Percentiles rank a stretch among this genome's conserved stretches.
phyloP scores from a whole-genome alignment of 495 filamentous ascomycete species.

The Bathelium albidoporum region DNA sequence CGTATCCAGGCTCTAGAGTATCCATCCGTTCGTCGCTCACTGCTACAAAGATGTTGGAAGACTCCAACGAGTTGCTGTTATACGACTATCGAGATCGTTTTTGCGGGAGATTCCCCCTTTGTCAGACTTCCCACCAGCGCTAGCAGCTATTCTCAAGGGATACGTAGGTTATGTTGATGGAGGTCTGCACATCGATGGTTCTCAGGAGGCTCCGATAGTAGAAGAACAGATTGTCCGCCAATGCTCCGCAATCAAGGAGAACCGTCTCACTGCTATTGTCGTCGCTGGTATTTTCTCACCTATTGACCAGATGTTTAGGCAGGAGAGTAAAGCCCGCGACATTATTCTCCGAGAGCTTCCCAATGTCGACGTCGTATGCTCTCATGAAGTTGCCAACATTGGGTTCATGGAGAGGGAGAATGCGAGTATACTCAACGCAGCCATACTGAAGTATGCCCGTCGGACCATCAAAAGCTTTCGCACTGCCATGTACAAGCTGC shows the following conservation, averaged over 20 bases:
- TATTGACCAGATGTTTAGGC: conserved; percentile 39
- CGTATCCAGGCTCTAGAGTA: not conserved
- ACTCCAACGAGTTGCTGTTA: conserved; percentile 43
- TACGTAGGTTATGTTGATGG: conserved; percentile 38
- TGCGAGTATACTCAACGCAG: conserved; percentile 43
- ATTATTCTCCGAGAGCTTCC: conserved; percentile 37
- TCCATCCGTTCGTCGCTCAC: not conserved
- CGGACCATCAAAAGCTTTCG: conserved; percentile 37
- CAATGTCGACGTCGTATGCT: conserved; percentile 37
- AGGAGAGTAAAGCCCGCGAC: conserved; percentile 39
- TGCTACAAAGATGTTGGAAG: conserved; percentile 33
- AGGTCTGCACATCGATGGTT: conserved; percentile 42
- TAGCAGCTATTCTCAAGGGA: conserved; percentile 34
- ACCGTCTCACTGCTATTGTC: conserved; percentile 42
- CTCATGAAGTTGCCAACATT: conserved; percentile 37
- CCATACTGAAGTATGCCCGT: conserved; percentile 36
- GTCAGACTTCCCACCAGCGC: conserved; percentile 31
- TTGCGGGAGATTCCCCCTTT: conserved; percentile 47
- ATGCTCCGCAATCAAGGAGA: conserved; percentile 33
- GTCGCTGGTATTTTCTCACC: conserved; percentile 50
- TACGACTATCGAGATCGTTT: conserved; percentile 45
- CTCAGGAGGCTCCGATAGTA: conserved; percentile 37
- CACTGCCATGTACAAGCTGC: conserved; percentile 33
- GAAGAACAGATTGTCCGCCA: conserved; percentile 36
- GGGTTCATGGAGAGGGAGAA: conserved; percentile 45